Percentiles rank a stretch among this genome's conserved stretches.
These are phyloP conservation scores for Taphrina flavorubra DNA, from an alignment of 1,139 yeast species.

Conservation along the genomic window DNA sequence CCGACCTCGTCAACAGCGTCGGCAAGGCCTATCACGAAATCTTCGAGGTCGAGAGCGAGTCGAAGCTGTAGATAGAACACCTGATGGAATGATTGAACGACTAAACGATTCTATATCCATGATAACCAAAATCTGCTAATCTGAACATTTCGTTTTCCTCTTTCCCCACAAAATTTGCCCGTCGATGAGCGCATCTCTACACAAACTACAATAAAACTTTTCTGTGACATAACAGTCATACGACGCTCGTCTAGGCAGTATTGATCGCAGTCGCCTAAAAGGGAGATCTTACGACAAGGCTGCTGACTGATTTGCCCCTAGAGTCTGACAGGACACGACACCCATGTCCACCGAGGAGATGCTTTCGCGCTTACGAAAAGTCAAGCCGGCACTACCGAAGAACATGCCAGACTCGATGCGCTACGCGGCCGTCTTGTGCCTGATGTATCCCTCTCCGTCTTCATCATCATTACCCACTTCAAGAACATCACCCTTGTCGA, in stretches of 20 bases:
- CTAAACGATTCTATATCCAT: not conserved
- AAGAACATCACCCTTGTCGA: not conserved
- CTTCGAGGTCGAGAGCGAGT: constrained; percentile 53
- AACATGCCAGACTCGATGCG: constrained; percentile 24
- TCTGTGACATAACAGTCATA: too few relatives aligned
- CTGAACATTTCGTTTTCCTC: too few relatives aligned
- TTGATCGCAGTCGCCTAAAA: too few relatives aligned
- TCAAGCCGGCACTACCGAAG: constrained; percentile 11
- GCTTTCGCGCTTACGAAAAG: constrained; percentile 22
- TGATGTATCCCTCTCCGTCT: constrained; percentile 12
- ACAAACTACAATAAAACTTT: not conserved
- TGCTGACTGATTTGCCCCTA: too few relatives aligned
- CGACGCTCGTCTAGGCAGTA: too few relatives aligned
- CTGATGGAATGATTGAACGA: too few relatives aligned
- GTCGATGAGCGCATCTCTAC: constrained; percentile 6
- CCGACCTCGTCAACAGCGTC: constrained; percentile 73
- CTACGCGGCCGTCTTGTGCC: constrained; percentile 30
- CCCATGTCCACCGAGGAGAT: constrained; percentile 22
- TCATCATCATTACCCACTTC: not conserved
- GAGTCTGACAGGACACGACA: too few relatives aligned
- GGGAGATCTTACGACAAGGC: too few relatives aligned
- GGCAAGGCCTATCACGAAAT: constrained; percentile 67
- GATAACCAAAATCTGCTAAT: too few relatives aligned
- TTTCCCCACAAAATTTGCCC: constrained; percentile 10
- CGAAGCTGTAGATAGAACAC: constrained; percentile 15